Evolutionary conservation across 2,329 filamentous ascomycete species (phyloP).

Genomic region (Colletotrichum chrysophilum): DNA sequence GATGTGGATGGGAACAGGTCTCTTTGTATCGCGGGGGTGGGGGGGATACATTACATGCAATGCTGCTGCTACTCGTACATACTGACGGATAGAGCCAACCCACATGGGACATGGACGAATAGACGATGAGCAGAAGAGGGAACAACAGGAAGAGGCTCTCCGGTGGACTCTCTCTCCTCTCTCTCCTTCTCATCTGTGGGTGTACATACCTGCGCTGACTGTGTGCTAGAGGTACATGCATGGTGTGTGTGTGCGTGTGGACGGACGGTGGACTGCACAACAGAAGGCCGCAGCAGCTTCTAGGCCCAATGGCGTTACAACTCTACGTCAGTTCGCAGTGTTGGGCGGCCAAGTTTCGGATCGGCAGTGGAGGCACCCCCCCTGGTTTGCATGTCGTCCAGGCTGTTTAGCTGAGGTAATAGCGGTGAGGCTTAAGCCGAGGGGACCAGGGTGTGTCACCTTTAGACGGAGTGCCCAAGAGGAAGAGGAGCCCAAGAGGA

Average conservation of each 20-base stretch:
- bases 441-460: background rate
- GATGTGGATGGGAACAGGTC: background rate
- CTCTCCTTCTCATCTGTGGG: background rate
- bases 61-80: background rate
- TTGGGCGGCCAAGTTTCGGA: conserved; percentile 5
- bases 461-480: background rate
- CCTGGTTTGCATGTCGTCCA: background rate
- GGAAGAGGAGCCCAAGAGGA: background rate
- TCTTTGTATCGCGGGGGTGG: conserved; percentile 16
- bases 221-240: background rate
- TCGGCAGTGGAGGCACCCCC: background rate
- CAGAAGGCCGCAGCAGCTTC: background rate
- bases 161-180: background rate
- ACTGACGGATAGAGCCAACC: background rate
- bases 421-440: conserved; percentile 6
- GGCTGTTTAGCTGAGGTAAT: conserved; percentile 3
- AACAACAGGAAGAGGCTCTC: background rate
- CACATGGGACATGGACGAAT: background rate
- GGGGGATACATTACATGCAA: background rate
- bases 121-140: background rate
- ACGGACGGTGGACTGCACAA: background rate
- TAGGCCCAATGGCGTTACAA: conserved; percentile 6
- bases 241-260: background rate
- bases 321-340: background rate
- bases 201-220: background rate